Evolutionary conservation across 306 rosid genomes (phyloP).

Genomic region (Vicia faba): DNA sequence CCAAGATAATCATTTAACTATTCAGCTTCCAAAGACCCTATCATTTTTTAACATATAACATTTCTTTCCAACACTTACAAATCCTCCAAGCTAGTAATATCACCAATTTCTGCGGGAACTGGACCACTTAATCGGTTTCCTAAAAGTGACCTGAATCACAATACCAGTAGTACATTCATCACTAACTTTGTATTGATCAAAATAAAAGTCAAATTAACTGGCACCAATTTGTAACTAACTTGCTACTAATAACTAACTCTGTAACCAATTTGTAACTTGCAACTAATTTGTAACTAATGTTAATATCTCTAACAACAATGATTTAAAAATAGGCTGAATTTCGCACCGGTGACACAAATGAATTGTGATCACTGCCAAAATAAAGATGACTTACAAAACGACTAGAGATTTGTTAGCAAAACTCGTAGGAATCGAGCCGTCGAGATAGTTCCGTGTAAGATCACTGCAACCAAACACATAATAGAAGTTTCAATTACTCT

Average conservation of each 20-base stretch:
- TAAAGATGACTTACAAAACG: constrained; percentile 50
- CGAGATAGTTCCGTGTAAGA: constrained; percentile 65
- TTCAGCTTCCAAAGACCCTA: background rate
- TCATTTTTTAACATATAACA: background rate
- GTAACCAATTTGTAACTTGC: no score
- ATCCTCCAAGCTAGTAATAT: constrained; percentile 46
- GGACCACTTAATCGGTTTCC: constrained; percentile 67
- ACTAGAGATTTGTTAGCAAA: constrained; percentile 49
- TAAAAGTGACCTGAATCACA: constrained; percentile 54
- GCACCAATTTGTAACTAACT: no score
- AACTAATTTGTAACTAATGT: no score
- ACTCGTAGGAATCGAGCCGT: constrained; percentile 59
- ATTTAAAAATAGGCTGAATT: no score
- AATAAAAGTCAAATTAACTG: no score
- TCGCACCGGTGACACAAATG: no score
- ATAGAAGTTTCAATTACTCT: constrained; percentile 1
- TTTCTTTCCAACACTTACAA: constrained; percentile 54
- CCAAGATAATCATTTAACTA: background rate
- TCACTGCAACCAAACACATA: constrained; percentile 50
- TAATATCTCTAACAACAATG: no score
- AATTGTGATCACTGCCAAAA: no score
- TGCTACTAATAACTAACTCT: no score
- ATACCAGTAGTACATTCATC: constrained; percentile 13
- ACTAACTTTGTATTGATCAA: no score
- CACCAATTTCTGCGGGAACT: constrained; percentile 64